Percentiles rank a stretch among this genome's conserved stretches.
Conservation (phyloP, 2,329 filamentous ascomycete genomes). For the Alternaria sp. region DNA sequence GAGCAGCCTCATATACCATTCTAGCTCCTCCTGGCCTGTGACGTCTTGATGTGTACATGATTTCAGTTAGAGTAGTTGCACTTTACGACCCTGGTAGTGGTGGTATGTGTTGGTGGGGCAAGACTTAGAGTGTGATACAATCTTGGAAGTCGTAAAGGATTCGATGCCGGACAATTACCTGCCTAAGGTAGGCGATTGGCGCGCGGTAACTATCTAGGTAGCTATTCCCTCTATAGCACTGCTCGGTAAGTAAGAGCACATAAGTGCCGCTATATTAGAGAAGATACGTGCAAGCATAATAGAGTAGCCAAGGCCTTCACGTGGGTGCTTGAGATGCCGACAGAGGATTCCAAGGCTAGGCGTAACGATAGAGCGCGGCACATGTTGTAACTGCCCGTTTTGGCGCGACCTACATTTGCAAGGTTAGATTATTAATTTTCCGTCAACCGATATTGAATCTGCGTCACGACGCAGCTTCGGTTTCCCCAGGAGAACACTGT, state of each 20-base stretch:
- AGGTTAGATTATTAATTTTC: neutral
- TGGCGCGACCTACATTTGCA: neutral
- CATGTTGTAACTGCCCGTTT: neutral
- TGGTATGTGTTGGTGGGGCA: too few relatives aligned
- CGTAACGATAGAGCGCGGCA: neutral
- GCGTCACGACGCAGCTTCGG: neutral
- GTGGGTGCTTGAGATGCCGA: neutral
- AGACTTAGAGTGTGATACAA: neutral
- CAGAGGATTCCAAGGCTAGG: too few relatives aligned
- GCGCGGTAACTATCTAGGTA: neutral
- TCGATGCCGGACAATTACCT: neutral
- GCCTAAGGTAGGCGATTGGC: neutral
- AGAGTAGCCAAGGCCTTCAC: neutral
- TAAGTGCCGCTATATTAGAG: neutral
- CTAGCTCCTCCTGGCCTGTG: neutral
- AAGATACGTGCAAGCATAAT: neutral
- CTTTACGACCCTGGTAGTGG: too few relatives aligned
- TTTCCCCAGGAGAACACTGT: too few relatives aligned
- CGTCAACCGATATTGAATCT: neutral
- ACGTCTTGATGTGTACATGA: neutral
- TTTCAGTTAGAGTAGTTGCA: too few relatives aligned
- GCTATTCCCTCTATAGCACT: rapidly evolving
- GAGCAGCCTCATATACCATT: neutral
- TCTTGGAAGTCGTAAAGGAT: neutral
- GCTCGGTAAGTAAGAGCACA: neutral